Base-by-base conservation (phyloP, 1,139 yeast genomes). In the Geotrichum histeridarum region DNA sequence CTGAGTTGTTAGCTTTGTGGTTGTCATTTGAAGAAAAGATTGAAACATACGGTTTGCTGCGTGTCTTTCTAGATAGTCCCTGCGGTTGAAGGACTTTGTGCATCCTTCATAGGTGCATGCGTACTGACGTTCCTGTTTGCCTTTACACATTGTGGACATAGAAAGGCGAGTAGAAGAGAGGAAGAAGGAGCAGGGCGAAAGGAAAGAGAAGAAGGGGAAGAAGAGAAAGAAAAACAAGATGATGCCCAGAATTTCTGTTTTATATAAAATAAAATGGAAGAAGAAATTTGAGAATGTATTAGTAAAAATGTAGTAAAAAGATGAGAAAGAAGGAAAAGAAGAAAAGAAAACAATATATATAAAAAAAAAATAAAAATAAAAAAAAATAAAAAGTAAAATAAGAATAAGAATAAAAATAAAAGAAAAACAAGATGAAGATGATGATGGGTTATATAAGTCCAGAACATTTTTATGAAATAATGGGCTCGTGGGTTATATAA, bases 11-110 rank as follows among this genome's bases (percentile, higher is more conserved):
- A 22, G 42, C 38, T 15, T 33, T 44, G 12, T 5, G 7, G n/a
- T n/a, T n/a, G n/a, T n/a, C 8, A 35, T 1, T 27, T 4, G 18
- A 39, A 12, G 27, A 22, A 22, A 22, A 5, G 30, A n/a, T 22
- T n/a, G 18, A 14, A 31, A 59, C 66, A 42, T 48, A 63, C 65
- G 73, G 57, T 70, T 70, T 4, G 69, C 69, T 14, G 72, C 62
- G 56, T 70, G 74, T 15, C 74, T 63, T 18, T 67, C 68, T 31
- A 70, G 63, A 56, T 70, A 70, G 58, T 70, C 74, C 11, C 70
- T 61, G 32, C 74, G 64, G 55, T 70, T 69, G 57, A 70, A 70
- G 41, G 65, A 59, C 59, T 70, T 70, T 37, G 63, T 62, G 59
- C 73, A 70, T 17, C 73, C 73, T 5, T 66, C 67, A 52, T 58